Evolutionary conservation across 164 flowering plant genomes (phyloP), one percentile per base, ranked within the genome.

Genomic region (Platanus orientalis): DNA sequence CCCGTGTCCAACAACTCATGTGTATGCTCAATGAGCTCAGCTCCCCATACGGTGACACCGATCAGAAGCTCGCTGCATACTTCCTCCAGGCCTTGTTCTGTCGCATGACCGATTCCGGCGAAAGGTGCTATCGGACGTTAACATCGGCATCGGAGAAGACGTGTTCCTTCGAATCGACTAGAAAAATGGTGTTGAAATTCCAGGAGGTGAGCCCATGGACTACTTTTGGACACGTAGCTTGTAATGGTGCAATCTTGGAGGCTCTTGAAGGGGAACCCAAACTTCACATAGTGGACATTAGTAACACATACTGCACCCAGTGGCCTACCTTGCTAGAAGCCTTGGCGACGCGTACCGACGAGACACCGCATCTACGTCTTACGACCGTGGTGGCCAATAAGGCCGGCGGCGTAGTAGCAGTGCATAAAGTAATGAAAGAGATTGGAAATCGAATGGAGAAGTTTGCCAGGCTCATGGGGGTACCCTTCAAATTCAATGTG

Each of bases 141-240:
- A 10, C 66, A 0, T 67, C 87, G 0, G 92, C 95, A 0, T 73
- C 91, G 2, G 93, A 89, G 42, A 87, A 81, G 58, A 80, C 76
- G 1, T 76, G 80, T 66, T 87, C 97, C 0, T 94, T 94, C 71
- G 97, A 89, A 36, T 81, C 96, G 0, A 89, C 96, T 0, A 62
- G 97, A 25, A 84, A 82, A 60, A 84, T 62, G 76, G 71, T 94
- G 4, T 60, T 94, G 29, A 89, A 86, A 70, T 94, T 91, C 47
- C 99, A 94, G 62, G 99, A 94, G 71, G 96, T 88, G 2, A 94
- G 99, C 59, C 97, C 99, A 0, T 94, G 99, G 99, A 78, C 89
- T 2, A 94, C 91, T 5, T 94, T 94, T 52, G 99, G 97, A 1
- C 99, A 94, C 65, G 97, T 89, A 1, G 96, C 99, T 19, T 83